Conservation (phyloP, 1,139 yeast genomes). For the Chernovozyma sophiae-reginae region DNA sequence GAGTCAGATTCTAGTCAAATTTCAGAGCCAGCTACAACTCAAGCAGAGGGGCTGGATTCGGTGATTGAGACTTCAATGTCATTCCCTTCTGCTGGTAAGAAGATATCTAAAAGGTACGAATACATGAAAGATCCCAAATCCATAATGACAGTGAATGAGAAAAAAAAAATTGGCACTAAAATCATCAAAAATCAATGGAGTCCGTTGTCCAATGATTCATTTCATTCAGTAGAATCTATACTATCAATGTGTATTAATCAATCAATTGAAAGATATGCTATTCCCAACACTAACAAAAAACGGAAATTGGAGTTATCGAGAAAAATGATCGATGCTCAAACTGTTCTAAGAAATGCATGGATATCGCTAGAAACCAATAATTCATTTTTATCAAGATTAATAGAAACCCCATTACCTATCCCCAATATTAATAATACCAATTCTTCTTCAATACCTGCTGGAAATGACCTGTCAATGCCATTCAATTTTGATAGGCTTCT, state of each 20-base stretch:
- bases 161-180: conserved; percentile 24
- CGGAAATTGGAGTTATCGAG: conserved; percentile 9
- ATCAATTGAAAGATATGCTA: conserved; percentile 25
- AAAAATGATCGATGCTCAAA: conserved; percentile 25
- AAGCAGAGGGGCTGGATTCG: background rate
- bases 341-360: conserved; percentile 30
- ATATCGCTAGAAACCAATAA: conserved; percentile 17
- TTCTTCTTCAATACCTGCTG: conserved; percentile 11
- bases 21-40: background rate
- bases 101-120: conserved; percentile 1
- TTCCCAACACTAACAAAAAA: conserved; percentile 4
- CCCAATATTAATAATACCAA: conserved; percentile 14
- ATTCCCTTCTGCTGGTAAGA: background rate
- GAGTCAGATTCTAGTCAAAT: too few relatives aligned
- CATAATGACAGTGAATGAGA: conserved; percentile 14
- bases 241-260: conserved; percentile 27
- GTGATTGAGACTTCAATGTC: too few relatives aligned
- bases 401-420: conserved; percentile 33
- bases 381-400: conserved; percentile 31
- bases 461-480: conserved; percentile 15
- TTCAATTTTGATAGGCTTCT: conserved; percentile 30
- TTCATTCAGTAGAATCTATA: conserved; percentile 24
- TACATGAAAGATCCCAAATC: conserved; percentile 13
- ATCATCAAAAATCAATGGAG: conserved; percentile 36
- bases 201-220: conserved; percentile 19